Base-by-base conservation (phyloP, 345 rosid genomes). In the Arabis alpina region DNA sequence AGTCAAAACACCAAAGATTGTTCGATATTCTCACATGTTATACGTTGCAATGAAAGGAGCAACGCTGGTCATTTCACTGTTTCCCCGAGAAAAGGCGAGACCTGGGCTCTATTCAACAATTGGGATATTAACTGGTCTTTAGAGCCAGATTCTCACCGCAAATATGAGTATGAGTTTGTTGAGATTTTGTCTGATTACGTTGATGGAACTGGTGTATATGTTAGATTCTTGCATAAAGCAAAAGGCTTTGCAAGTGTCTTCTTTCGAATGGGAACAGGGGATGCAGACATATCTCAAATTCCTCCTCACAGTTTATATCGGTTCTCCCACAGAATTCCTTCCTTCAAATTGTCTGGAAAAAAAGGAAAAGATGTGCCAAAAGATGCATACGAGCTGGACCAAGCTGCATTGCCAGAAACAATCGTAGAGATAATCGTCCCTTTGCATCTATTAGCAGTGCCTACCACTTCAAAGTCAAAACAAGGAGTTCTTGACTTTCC, bases 51-150 rank as follows among this genome's bases (percentile, higher is more conserved):
- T 63, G 77, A 73, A 66, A 79, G 81, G 27, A 37, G 39, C 16
- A 52, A 8, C 8, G 72, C 61, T 65, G 64, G 47, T 37, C 60
- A 76, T 4, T 77, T 54, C 66, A 68, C 24, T 65, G 77, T 88
- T 58, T 70, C 69, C 75, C 95, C 98, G 3, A 75, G 71, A 66
- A 76, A 77, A 61, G 94, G 98, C 23, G 86, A 86, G 77, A 83
- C 80, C 27, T 89, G 96, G 92, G 94, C 87, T 42, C 70, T 92
- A 32, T 86, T 87, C 80, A 92, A 82, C 81, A 70, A 84, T 71
- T 89, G 96, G 91, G 80, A 75, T 59, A 65, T 80, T 10, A 70
- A 28, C 6, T 84, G 86, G 93, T 77, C 64, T 45, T 75, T 76
- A 32, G 79, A 82, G 16, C 68, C 55, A 47, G 32, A 63, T 19